Base-by-base conservation (phyloP, 2,329 filamentous ascomycete genomes). In the Diaporthe citri region DNA sequence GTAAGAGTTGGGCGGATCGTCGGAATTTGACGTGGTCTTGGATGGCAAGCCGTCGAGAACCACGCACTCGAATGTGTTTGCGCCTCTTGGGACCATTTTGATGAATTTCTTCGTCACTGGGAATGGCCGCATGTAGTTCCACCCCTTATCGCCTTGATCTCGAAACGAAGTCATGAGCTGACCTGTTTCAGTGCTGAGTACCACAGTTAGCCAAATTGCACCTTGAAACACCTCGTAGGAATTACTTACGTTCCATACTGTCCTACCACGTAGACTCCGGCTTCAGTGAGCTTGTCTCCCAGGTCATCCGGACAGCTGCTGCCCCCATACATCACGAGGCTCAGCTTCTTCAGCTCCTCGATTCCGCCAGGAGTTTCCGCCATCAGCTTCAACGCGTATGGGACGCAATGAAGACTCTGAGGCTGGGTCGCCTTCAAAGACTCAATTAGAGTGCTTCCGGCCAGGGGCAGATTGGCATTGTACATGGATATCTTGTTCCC, bases 351-450 rank as follows among this genome's bases (percentile, higher is more conserved):
- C 51, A 90, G 79, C 15, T 81, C 81, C 5, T 84, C 80, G 9
- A 90, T 83, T 0, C 90, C 90, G 15, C 87, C 85, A 1, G 86
- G 82, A 0, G 86, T 86, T 79, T 92, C 90, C 0, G 87, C 86
- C 0, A 92, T 83, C 1, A 92, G 81, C 77, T 91, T 90, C 52
- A 92, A 79, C 0, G 88, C 86, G 75, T 91, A 92, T 0, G 90
- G 90, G 3, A 92, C 90, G 34, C 84, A 86, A 76, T 90, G 87
- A 69, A 91, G 85, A 52, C 88, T 85, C 67, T 91, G 84, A 0
- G 87, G 84, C 52, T 85, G 79, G 34, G 85, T 79, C 0, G 80
- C 79, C 2, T 82, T 79, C 79, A 89, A 81, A 4, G 84, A 85
- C 28, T 82, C 80, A 0, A 88, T 78, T 12, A 89, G 78, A 46